Conservation (phyloP, 805 yeast species). For the Wickerhamomyces rabaulensis region DNA sequence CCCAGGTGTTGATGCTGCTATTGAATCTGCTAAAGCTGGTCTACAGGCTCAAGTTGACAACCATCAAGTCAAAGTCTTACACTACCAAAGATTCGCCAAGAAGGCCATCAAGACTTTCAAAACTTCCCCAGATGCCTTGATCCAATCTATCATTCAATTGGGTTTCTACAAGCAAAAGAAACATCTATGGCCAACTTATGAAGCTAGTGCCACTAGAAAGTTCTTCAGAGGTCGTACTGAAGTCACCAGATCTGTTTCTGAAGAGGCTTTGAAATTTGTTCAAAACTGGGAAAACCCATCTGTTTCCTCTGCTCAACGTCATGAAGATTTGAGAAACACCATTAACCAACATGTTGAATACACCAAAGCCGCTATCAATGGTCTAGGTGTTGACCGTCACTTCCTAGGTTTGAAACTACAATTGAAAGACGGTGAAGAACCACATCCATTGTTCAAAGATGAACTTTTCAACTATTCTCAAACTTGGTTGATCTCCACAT, state of each 20-base stretch:
- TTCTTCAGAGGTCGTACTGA: constrained; percentile 91
- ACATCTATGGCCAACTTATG: constrained; percentile 83
- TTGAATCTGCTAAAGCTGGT: constrained; percentile 48
- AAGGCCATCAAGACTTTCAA: constrained; percentile 77
- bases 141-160: constrained; percentile 86
- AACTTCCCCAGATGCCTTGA: constrained; percentile 88
- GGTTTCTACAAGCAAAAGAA: constrained; percentile 85
- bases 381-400: constrained; percentile 91
- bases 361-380: constrained; percentile 73
- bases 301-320: constrained; percentile 45
- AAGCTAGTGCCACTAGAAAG: constrained; percentile 90
- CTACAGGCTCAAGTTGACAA: constrained; percentile 49
- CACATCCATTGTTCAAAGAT: constrained; percentile 67
- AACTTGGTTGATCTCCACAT: constrained; percentile 83
- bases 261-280: constrained; percentile 65
- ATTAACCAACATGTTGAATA: constrained; percentile 68
- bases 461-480: constrained; percentile 71
- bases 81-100: constrained; percentile 83
- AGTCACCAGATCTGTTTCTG: constrained; percentile 80
- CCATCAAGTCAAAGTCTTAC: constrained; percentile 76
- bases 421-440: constrained; percentile 48
- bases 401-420: constrained; percentile 80
- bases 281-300: constrained; percentile 61
- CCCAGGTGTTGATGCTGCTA: constrained; percentile 43
- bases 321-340: constrained; percentile 67